Conservation (phyloP, 1,284 basidiomycete species). For the Testicularia cyperi region DNA sequence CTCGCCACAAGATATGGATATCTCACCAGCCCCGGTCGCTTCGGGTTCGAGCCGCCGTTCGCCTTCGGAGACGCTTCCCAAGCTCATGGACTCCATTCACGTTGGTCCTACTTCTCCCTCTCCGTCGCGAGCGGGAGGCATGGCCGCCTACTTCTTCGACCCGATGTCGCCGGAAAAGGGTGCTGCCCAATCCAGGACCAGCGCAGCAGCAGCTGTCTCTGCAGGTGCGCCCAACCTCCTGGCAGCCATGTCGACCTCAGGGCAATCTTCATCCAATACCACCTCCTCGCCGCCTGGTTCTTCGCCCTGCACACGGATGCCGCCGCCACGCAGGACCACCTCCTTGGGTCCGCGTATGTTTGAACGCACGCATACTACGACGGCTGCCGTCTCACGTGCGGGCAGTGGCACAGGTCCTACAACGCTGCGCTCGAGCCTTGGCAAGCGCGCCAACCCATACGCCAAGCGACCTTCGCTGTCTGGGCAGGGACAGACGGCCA, state of each 20-base stretch:
- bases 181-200: conserved; percentile 9
- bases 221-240: conserved; percentile 23
- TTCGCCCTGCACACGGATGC: conserved; percentile 28
- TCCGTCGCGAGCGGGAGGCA: conserved; percentile 24
- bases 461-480: conserved; percentile 35
- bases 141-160: conserved; percentile 53
- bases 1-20: conserved; percentile 55
- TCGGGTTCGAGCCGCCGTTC: conserved; percentile 8
- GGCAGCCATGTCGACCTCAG: conserved; percentile 26
- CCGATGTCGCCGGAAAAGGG: conserved; percentile 50
- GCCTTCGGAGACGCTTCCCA: conserved; percentile 17
- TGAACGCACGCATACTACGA: conserved; percentile 30
- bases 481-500: conserved; percentile 10
- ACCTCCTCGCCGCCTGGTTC: conserved; percentile 30
- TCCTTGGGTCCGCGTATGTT: conserved; percentile 30
- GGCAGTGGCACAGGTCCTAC: background rate
- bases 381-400: conserved; percentile 8
- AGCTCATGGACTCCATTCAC: conserved; percentile 20
- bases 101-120: conserved; percentile 26
- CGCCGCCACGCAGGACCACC: conserved; percentile 29
- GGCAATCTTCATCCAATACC: conserved; percentile 13
- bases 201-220: no score
- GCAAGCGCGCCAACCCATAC: conserved; percentile 49
- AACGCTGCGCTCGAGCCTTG: conserved; percentile 16
- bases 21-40: conserved; percentile 43